Evolutionary conservation across 2,329 filamentous ascomycete species (phyloP).

Genomic region (Cytospora piceicola): DNA sequence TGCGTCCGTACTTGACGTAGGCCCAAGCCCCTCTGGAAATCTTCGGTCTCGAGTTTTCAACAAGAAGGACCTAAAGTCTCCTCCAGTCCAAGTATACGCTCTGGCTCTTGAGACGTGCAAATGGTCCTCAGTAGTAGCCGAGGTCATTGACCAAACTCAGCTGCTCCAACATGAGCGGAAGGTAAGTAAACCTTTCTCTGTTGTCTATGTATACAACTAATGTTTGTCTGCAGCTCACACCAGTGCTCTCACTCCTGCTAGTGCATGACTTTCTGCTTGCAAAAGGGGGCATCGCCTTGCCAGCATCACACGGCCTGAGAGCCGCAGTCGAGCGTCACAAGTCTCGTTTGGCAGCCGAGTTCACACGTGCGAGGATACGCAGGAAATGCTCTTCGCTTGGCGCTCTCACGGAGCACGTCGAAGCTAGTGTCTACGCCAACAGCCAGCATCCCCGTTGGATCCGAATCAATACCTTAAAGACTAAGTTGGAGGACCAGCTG

Average conservation of each 20-base stretch:
- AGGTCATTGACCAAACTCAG: conserved; percentile 82
- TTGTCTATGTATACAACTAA: conserved; percentile 34
- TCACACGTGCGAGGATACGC: conserved; percentile 77
- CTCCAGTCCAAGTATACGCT: conserved; percentile 82
- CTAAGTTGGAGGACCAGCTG: conserved; percentile 73
- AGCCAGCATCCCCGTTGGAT: conserved; percentile 85
- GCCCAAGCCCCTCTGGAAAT: conserved; percentile 72
- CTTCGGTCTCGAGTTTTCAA: conserved; percentile 85
- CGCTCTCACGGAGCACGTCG: conserved; percentile 63
- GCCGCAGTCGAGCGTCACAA: conserved; percentile 79
- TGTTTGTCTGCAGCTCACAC: conserved; percentile 66
- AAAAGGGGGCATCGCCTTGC: conserved; percentile 81
- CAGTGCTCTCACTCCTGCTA: conserved; percentile 77
- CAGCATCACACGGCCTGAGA: conserved; percentile 76
- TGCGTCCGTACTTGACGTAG: conserved; percentile 69
- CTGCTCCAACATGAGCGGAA: conserved; percentile 82
- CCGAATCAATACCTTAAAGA: conserved; percentile 79
- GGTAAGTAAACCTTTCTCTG: conserved; percentile 52
- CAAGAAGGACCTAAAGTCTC: conserved; percentile 74
- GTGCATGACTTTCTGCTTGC: conserved; percentile 84
- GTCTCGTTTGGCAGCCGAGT: conserved; percentile 76
- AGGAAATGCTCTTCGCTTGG: conserved; percentile 71
- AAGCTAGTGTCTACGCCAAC: conserved; percentile 54
- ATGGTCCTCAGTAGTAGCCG: conserved; percentile 85
- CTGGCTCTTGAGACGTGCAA: conserved; percentile 85